Evolutionary conservation across 2,329 filamentous ascomycete genomes (phyloP).

Genomic region (Colletotrichum nymphaeae): DNA sequence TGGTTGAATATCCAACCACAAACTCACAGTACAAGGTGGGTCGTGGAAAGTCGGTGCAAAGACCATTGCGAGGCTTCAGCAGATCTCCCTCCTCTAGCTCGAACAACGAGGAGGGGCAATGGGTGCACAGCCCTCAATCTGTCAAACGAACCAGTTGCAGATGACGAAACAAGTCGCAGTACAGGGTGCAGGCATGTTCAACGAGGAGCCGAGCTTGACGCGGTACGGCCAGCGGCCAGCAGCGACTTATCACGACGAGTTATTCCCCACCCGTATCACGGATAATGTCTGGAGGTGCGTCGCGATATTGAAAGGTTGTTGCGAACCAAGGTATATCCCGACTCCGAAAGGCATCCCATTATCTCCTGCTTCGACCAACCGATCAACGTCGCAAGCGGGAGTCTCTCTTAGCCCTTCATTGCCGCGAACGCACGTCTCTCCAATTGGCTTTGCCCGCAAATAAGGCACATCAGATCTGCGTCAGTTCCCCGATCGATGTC

Average conservation of each 20-base stretch:
- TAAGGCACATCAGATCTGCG: conserved; percentile 30
- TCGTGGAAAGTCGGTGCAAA: conserved; percentile 20
- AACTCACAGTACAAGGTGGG: conserved; percentile 22
- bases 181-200: conserved; percentile 29
- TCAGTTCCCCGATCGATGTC: background rate
- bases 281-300: conserved; percentile 28
- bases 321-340: conserved; percentile 27
- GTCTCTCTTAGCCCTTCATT: conserved; percentile 28
- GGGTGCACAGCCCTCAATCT: conserved; percentile 28
- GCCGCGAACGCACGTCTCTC: conserved; percentile 30
- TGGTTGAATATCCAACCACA: conserved; percentile 16
- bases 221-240: conserved; percentile 24
- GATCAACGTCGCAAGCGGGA: conserved; percentile 30
- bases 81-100: conserved; percentile 27
- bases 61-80: conserved; percentile 30
- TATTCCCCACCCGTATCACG: conserved; percentile 30
- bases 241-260: conserved; percentile 26
- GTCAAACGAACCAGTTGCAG: conserved; percentile 30
- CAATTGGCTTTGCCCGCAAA: conserved; percentile 20
- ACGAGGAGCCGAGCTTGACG: conserved; percentile 22
- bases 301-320: conserved; percentile 10
- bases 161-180: conserved; percentile 31
- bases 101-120: conserved; percentile 17
- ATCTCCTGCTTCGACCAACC: background rate
- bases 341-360: conserved; percentile 5